Evolutionary conservation across 1,284 basidiomycete genomes (phyloP).

Genomic region (Chondrostereum purpureum): DNA sequence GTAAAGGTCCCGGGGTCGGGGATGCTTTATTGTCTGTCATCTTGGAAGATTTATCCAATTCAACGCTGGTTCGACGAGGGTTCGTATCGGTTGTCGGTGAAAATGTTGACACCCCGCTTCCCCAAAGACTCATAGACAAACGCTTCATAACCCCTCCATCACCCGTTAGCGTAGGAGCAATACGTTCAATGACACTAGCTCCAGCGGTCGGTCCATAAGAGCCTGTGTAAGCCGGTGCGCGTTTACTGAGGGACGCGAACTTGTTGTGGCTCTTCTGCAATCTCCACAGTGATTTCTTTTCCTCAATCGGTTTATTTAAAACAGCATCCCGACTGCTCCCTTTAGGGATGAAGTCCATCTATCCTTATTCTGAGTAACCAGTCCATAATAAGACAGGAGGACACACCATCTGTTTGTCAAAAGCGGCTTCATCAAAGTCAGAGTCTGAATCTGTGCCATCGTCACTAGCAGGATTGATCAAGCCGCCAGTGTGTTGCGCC

Average conservation of each 20-base stretch:
- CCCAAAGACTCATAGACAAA: slow-evolving; percentile 68
- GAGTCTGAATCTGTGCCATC: slow-evolving; percentile 25
- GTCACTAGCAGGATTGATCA: slow-evolving; percentile 17
- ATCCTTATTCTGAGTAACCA: neutral
- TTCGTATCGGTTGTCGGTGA: slow-evolving; percentile 23
- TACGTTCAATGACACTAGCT: slow-evolving; percentile 46
- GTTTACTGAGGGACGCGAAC: slow-evolving; percentile 14
- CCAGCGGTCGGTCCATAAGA: slow-evolving; percentile 60
- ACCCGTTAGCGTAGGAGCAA: slow-evolving; percentile 65
- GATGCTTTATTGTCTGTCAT: slow-evolving; percentile 12
- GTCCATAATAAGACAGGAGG: too few species aligned
- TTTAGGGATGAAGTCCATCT: slow-evolving; percentile 74
- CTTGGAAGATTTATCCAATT: slow-evolving; percentile 25
- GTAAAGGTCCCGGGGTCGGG: slow-evolving; percentile 36
- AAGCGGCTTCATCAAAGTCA: slow-evolving; percentile 43
- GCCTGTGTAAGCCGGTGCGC: slow-evolving; percentile 27
- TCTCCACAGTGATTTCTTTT: slow-evolving; percentile 64
- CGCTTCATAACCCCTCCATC: slow-evolving; percentile 63
- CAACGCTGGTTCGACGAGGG: slow-evolving; percentile 28
- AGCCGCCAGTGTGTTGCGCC: slow-evolving; percentile 29
- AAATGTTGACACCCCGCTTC: slow-evolving; percentile 30
- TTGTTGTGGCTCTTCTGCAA: slow-evolving; percentile 38
- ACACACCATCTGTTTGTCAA: slow-evolving; percentile 63
- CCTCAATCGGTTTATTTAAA: slow-evolving; percentile 55
- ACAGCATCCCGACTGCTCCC: slow-evolving; percentile 62